A percentile compares a stretch with the other conserved stretches of the same genome.
phyloP scores from a whole-genome alignment of 441 rosid genomes.

The Aleurites moluccanus region DNA sequence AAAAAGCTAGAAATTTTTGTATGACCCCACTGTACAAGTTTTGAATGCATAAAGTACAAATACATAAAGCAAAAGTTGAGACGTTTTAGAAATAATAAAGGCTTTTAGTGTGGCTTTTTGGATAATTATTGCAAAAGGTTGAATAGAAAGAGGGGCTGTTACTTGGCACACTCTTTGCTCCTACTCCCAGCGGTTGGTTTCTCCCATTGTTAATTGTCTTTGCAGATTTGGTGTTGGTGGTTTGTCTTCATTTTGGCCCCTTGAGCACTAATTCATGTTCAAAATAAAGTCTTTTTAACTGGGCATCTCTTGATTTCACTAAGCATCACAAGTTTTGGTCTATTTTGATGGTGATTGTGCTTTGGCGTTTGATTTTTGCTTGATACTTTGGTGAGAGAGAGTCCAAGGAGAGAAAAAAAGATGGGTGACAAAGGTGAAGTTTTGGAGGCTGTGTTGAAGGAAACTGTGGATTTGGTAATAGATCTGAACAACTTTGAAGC shows the following conservation, averaged over 20 bases:
- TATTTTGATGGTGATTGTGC: conserved; percentile 25
- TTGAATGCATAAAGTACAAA: background rate
- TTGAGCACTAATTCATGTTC: background rate
- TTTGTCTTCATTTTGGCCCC: conserved; percentile 22
- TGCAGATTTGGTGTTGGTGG: conserved; percentile 39
- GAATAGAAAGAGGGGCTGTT: conserved; percentile 24
- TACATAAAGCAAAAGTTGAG: background rate
- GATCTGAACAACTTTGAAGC: conserved; percentile 49
- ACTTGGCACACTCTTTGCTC: conserved; percentile 30
- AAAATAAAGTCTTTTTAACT: conserved; percentile 21
- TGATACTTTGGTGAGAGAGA: conserved; percentile 18
- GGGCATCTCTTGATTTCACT: conserved; percentile 15
- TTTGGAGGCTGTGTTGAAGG: conserved; percentile 84
- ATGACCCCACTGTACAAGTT: background rate
- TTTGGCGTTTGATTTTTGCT: conserved; percentile 18
- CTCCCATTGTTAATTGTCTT: conserved; percentile 22
- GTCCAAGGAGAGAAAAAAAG: conserved; percentile 7
- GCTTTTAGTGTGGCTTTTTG: conserved; percentile 1
- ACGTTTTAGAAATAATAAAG: background rate
- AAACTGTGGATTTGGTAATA: conserved; percentile 91
- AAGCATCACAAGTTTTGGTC: background rate
- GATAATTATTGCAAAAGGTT: background rate
- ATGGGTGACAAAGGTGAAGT: conserved; percentile 74
- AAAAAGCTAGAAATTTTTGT: background rate
- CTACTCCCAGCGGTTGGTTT: conserved; percentile 40